Base-by-base conservation (phyloP, 1,284 basidiomycete genomes). In the Cutaneotrichosporon cutaneum region DNA sequence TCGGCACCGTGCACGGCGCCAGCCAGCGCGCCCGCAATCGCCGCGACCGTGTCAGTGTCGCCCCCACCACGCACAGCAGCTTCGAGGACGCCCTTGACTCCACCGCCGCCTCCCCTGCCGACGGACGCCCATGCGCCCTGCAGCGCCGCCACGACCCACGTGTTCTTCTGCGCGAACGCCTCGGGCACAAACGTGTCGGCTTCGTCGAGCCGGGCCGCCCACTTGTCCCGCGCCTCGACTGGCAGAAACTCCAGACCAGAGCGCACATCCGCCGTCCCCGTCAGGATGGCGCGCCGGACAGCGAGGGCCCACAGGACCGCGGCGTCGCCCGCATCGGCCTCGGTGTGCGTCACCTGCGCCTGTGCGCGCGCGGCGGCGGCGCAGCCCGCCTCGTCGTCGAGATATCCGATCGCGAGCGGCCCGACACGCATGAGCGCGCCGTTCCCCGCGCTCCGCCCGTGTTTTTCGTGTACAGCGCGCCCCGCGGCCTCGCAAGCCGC, bases 41-140 rank as follows among this genome's bases (percentile, higher is more conserved):
- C 59, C 0, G 53, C 59, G n/a, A 60, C 47, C 3, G 59, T 60
- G 32, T 60, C 59, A 21, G 59, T 60, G 27, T 60, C 59, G 21
- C 48, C 54, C 3, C 54, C 45, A 2, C 33, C 54, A 2, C 54
- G 35, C 6, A 60, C 59, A 0, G 59, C 59, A 22, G 35, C n/a
- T 30, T 56, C 59, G n/a, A 60, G 54, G 0, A 53, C 51, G 30
- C 22, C 32, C 44, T 24, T 50, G 4, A 39, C 27, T 4, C 51
- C 57, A 5, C 8, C 44, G n/a, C 21, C 44, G 16, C 7, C 39
- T 22, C 35, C n/a, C 7, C 7, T 24, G 30, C 39, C 21, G 22
- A 16, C 56, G 14, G 27, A 24, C 7, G 48, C 47, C 35, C 54
- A 60, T 5, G 56, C 56, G 4, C 27, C 44, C 36, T 62, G 60